Percentiles rank a stretch among this genome's conserved stretches.
phyloP scores from a whole-genome alignment of 2,329 filamentous ascomycete species.

The Akanthomyces lecanii region DNA sequence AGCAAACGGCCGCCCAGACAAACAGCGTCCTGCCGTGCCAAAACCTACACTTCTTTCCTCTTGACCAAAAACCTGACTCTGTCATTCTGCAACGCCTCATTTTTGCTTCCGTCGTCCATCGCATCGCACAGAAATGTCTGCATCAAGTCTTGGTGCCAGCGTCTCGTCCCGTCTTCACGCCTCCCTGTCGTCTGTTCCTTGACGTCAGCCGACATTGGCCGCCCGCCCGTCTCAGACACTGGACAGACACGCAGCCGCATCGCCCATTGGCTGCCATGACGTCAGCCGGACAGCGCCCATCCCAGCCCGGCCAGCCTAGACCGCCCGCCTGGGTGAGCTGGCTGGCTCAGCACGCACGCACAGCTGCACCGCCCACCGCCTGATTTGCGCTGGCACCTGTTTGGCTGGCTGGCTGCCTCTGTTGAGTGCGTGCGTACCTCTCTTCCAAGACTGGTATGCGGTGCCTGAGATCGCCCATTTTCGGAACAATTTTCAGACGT shows the following conservation, averaged over 20 bases:
- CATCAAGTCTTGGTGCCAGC: background rate
- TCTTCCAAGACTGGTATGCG: background rate
- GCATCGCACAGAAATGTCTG: background rate
- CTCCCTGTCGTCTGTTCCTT: slow-evolving; percentile 11
- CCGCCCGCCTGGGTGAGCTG: background rate
- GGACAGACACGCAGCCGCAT: background rate
- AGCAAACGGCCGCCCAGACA: slow-evolving; percentile 10
- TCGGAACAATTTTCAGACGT: background rate
- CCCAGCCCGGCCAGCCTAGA: background rate
- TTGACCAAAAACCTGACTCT: background rate
- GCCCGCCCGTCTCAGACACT: background rate
- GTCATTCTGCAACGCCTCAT: slow-evolving; percentile 1
- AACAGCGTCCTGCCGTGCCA: background rate
- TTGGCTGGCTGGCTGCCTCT: slow-evolving; percentile 6
- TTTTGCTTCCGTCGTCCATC: background rate
- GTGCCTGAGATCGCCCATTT: background rate
- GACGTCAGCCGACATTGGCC: slow-evolving; percentile 17
- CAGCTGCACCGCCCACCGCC: slow-evolving; percentile 7
- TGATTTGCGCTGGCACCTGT: slow-evolving; percentile 8
- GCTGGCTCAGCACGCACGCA: background rate
- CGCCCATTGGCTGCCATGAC: slow-evolving; percentile 17
- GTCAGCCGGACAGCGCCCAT: slow-evolving; percentile 16
- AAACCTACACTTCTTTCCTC: background rate
- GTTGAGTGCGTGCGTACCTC: too few species aligned
- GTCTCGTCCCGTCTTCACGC: background rate